These are phyloP conservation scores for Grosmannia serpens DNA, from an alignment of 2,329 filamentous ascomycete genomes.

Conservation along the genomic window DNA sequence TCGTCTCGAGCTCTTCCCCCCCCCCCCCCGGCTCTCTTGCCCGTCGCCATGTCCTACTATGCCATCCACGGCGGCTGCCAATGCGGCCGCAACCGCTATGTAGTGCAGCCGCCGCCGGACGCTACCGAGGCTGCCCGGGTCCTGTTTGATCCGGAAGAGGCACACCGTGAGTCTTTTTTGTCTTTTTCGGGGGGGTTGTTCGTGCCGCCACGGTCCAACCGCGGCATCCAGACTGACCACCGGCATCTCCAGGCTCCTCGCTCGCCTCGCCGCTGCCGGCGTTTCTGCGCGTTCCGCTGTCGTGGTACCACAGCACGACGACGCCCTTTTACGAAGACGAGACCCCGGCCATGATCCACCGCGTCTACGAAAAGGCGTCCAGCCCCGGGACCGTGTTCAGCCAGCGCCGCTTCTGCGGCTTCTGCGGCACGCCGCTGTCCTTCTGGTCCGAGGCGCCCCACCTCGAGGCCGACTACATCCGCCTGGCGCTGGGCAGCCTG, in stretches of 20 bases:
- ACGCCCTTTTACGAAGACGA: slow-evolving; percentile 71
- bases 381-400: slow-evolving; percentile 36
- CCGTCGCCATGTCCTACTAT: neutral
- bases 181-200: no score
- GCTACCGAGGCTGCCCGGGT: slow-evolving; percentile 49
- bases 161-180: slow-evolving; percentile 72
- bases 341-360: slow-evolving; percentile 52
- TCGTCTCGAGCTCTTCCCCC: neutral
- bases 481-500: slow-evolving; percentile 70
- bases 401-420: slow-evolving; percentile 78
- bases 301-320: slow-evolving; percentile 69
- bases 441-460: slow-evolving; percentile 69
- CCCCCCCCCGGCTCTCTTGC: neutral
- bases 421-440: slow-evolving; percentile 75
- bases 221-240: neutral
- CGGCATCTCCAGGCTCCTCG: slow-evolving; percentile 50
- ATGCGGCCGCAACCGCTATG: slow-evolving; percentile 77
- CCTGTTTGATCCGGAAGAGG: slow-evolving; percentile 59
- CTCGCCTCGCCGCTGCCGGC: slow-evolving; percentile 64
- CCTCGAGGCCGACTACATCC: slow-evolving; percentile 66
- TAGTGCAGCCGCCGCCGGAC: slow-evolving; percentile 54
- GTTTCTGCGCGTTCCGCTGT: slow-evolving; percentile 71
- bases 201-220: neutral
- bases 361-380: slow-evolving; percentile 50
- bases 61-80: slow-evolving; percentile 65